Conservation (phyloP, 495 filamentous ascomycete species). For the Xylaria grammica region DNA sequence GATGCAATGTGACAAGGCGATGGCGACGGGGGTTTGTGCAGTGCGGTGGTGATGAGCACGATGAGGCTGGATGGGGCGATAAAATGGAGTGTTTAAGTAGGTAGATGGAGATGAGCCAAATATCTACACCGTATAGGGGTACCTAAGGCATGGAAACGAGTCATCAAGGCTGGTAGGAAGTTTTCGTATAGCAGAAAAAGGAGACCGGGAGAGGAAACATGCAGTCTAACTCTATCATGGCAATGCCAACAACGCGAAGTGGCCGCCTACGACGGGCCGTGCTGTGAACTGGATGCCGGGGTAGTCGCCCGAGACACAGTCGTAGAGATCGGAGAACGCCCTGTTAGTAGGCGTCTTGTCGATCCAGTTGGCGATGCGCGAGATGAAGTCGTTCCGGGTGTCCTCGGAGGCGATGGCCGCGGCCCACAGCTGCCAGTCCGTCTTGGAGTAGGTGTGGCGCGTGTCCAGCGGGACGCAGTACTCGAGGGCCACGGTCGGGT, state of each 20-base stretch:
- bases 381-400: conserved; percentile 70
- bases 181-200: not conserved
- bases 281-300: conserved; percentile 73
- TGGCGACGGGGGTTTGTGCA: not conserved
- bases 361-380: conserved; percentile 75
- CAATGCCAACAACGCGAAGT: conserved; percentile 80
- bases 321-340: conserved; percentile 81
- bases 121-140: not conserved
- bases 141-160: not conserved
- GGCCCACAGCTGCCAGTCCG: conserved; percentile 87
- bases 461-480: conserved; percentile 88
- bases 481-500: conserved; percentile 70
- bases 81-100: too few species aligned
- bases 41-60: too few species aligned
- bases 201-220: not conserved
- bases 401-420: conserved; percentile 69
- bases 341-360: conserved; percentile 72
- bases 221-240: conserved; percentile 16
- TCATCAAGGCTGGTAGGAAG: not conserved
- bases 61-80: too few species aligned
- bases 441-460: conserved; percentile 82
- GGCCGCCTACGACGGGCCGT: conserved; percentile 79
- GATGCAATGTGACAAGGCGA: conserved; percentile 2
- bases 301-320: conserved; percentile 64
- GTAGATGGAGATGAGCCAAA: too few species aligned